Conservation (phyloP, 2,329 filamentous ascomycete genomes). For the Pestalotiopsis sp. region DNA sequence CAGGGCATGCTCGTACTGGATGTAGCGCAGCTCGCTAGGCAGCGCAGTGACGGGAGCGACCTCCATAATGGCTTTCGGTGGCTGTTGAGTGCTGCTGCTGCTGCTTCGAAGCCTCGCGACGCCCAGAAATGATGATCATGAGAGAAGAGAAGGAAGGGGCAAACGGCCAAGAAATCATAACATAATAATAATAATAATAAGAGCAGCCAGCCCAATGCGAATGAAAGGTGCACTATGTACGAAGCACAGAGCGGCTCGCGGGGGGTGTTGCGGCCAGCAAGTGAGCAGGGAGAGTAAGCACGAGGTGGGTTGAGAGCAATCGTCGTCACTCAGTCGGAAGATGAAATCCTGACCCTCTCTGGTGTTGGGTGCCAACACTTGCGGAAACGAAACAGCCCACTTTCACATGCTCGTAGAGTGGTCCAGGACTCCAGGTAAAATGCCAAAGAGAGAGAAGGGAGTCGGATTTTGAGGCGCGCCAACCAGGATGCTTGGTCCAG, state of each 20-base stretch:
- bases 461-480: too few species aligned
- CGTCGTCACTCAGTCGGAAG: slow-evolving; percentile 13
- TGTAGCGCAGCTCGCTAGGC: slow-evolving; percentile 55
- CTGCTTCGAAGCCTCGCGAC: slow-evolving; percentile 1
- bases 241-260: neutral
- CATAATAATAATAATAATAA: neutral
- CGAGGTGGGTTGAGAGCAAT: slow-evolving; percentile 12
- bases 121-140: slow-evolving; percentile 2
- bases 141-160: neutral
- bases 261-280: neutral
- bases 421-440: neutral
- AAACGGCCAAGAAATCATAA: neutral
- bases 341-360: neutral
- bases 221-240: slow-evolving; percentile 4
- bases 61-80: slow-evolving; percentile 32
- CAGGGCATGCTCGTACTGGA: slow-evolving; percentile 64
- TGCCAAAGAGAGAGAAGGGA: too few species aligned
- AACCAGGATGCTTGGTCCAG: neutral
- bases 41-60: slow-evolving; percentile 34
- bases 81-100: slow-evolving; percentile 6
- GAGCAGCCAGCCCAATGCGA: neutral
- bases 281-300: slow-evolving; percentile 15
- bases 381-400: slow-evolving; percentile 16
- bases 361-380: neutral
- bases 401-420: slow-evolving; percentile 21